Conservation (phyloP, 169 alveolate species). For the Cryptosporidium muris region DNA sequence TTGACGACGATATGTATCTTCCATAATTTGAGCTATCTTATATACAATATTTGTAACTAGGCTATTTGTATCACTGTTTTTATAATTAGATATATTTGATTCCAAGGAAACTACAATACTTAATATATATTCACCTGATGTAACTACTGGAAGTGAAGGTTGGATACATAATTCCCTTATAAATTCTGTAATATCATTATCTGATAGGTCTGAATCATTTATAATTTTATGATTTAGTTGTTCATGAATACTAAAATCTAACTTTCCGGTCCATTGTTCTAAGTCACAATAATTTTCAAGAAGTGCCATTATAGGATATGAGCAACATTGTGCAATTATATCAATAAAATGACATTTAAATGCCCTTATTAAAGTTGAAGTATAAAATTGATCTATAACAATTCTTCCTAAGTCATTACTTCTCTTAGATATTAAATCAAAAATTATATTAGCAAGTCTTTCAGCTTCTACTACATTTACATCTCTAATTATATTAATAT, state of each 20-base stretch:
- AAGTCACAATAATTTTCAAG: slow-evolving; percentile 40
- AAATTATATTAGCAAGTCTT: neutral
- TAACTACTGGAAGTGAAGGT: slow-evolving; percentile 37
- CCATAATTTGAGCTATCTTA: slow-evolving; percentile 21
- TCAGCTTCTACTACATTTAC: neutral
- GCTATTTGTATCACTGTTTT: slow-evolving; percentile 14
- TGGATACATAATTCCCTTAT: slow-evolving; percentile 10
- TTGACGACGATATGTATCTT: slow-evolving; percentile 47
- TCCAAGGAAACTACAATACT: slow-evolving; percentile 47
- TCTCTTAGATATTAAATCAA: neutral
- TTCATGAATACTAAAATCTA: neutral
- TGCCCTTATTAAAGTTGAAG: slow-evolving; percentile 12
- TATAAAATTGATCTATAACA: neutral
- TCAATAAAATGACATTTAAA: slow-evolving; percentile 9
- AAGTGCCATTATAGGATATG: slow-evolving; percentile 48
- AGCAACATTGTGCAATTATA: slow-evolving; percentile 63
- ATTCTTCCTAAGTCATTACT: neutral
- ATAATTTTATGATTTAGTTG: neutral
- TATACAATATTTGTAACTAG: slow-evolving; percentile 21
- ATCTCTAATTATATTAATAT: slow-evolving; percentile 9
- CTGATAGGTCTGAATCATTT: neutral
- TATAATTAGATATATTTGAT: slow-evolving; percentile 15
- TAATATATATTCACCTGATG: slow-evolving; percentile 53
- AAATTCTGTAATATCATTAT: neutral
- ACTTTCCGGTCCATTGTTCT: slow-evolving; percentile 3